A percentile compares a stretch with the other conserved stretches of the same genome.
These are phyloP conservation scores for Aspergillus olivimuriae DNA, from an alignment of 495 filamentous ascomycete genomes.

Conservation along the genomic window DNA sequence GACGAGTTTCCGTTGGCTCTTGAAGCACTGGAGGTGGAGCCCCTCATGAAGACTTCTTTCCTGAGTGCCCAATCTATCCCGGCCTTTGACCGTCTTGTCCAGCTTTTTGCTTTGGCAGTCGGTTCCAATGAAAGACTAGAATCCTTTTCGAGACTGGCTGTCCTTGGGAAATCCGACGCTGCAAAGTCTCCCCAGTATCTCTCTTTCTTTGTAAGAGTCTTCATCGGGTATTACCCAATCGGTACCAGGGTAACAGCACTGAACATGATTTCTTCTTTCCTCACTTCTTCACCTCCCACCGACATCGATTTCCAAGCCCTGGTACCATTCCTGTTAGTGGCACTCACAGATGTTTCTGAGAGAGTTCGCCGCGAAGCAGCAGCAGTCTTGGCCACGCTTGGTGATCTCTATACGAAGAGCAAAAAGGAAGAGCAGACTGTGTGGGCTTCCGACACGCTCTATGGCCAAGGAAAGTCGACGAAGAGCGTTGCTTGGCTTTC, in stretches of 20 bases:
- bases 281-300: conserved; percentile 42
- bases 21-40: conserved; percentile 27
- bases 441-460: conserved; percentile 53
- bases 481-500: conserved; percentile 54
- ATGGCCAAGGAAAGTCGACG: conserved; percentile 45
- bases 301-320: conserved; percentile 68
- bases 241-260: conserved; percentile 63
- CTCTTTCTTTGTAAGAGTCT: conserved; percentile 69
- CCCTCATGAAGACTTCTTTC: conserved; percentile 26
- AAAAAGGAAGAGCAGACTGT: conserved; percentile 25
- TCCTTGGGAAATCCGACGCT: conserved; percentile 51
- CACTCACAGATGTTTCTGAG: conserved; percentile 65
- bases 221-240: conserved; percentile 64
- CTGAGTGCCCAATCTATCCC: conserved; percentile 29
- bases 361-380: conserved; percentile 70
- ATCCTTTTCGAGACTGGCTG: conserved; percentile 50
- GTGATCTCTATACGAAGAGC: conserved; percentile 40
- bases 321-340: conserved; percentile 67
- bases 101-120: conserved; percentile 55
- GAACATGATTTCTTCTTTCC: conserved; percentile 45
- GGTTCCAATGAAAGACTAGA: conserved; percentile 44
- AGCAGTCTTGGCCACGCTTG: conserved; percentile 47
- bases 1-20: conserved; percentile 34
- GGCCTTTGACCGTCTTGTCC: conserved; percentile 50
- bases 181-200: conserved; percentile 58